Percentiles rank a stretch among this genome's conserved stretches.
These are phyloP conservation scores for Candida loeiensis DNA, from an alignment of 805 yeast genomes.

Conservation along the genomic window DNA sequence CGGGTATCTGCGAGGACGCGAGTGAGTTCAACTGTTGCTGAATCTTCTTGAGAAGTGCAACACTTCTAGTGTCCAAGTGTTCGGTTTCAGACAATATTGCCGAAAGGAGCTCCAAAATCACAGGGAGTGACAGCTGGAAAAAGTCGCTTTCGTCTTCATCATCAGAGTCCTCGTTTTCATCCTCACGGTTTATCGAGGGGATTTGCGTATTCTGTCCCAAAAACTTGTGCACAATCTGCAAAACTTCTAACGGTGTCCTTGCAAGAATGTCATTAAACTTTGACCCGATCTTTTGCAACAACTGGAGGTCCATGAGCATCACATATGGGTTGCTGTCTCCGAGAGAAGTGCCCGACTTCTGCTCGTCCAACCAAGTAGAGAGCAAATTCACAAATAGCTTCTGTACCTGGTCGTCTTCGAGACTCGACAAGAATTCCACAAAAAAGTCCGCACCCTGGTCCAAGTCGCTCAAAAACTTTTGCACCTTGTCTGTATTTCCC, in stretches of 20 bases:
- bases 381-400: conserved; percentile 49
- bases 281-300: conserved; percentile 60
- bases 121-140: conserved; percentile 21
- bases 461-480: conserved; percentile 24
- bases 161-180: conserved; percentile 28
- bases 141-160: conserved; percentile 16
- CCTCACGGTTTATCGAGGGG: conserved; percentile 12
- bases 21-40: conserved; percentile 15
- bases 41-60: conserved; percentile 26
- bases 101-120: conserved; percentile 34
- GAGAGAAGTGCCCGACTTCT: conserved; percentile 7
- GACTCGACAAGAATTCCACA: conserved; percentile 43
- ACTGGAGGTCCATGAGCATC: conserved; percentile 55
- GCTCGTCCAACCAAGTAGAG: conserved; percentile 53
- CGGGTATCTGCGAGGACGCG: neutral
- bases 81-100: conserved; percentile 33
- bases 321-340: conserved; percentile 40
- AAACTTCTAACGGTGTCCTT: conserved; percentile 53
- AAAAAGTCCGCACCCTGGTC: conserved; percentile 26
- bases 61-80: conserved; percentile 27
- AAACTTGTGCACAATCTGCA: conserved; percentile 37
- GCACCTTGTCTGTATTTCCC: conserved; percentile 19
- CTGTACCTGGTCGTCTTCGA: conserved; percentile 47
- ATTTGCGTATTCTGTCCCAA: conserved; percentile 21
- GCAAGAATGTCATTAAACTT: conserved; percentile 56